Conservation (phyloP, 1,139 yeast genomes). For the Geotrichum aggregatum region DNA sequence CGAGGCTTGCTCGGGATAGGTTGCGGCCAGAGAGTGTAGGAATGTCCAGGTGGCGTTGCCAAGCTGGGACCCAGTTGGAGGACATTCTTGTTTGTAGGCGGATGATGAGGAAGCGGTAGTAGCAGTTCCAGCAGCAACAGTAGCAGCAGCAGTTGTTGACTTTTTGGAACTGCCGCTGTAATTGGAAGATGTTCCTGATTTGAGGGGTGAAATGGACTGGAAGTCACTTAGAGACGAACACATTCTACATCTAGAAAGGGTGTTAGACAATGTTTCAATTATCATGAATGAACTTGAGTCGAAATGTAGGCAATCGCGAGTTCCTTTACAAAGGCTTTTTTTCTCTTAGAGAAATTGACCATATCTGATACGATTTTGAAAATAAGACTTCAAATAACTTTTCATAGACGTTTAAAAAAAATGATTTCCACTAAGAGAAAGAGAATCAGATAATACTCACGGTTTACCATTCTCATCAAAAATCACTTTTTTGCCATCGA, state of each 20-base stretch:
- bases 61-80: conserved; percentile 78
- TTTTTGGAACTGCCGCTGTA: not conserved
- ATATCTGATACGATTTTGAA: too few species aligned
- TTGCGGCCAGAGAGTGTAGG: conserved; percentile 85
- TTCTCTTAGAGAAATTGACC: too few species aligned
- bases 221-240: conserved; percentile 79
- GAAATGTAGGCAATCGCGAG: too few species aligned
- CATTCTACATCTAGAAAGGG: conserved; percentile 61
- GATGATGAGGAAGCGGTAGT: conserved; percentile 19
- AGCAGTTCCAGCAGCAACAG: conserved; percentile 23
- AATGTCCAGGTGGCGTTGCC: conserved; percentile 93
- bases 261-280: too few species aligned
- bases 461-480: conserved; percentile 90
- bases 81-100: conserved; percentile 35
- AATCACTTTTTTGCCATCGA: conserved; percentile 61
- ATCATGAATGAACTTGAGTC: too few species aligned
- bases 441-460: too few species aligned
- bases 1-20: conserved; percentile 70
- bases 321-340: too few species aligned
- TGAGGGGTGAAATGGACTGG: conserved; percentile 39
- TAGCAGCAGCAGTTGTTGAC: conserved; percentile 21
- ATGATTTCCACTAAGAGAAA: too few species aligned
- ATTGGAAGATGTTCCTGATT: not conserved
- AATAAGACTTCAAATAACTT: too few species aligned
- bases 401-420: too few species aligned